phyloP scores from a whole-genome alignment of 441 rosid species.

The Flueggea neowawraea region DNA sequence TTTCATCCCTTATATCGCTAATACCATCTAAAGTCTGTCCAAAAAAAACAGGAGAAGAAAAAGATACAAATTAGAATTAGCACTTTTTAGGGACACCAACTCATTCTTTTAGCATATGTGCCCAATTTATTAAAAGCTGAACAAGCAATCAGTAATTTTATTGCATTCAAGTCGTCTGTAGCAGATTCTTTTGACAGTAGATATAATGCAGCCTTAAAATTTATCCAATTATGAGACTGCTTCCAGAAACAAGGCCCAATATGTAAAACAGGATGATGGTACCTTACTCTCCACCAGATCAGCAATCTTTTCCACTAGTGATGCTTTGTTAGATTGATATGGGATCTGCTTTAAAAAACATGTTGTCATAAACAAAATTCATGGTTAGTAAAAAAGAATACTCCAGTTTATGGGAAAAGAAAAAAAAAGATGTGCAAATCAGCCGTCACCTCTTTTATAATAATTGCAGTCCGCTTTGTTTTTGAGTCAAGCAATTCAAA shows the following conservation, averaged over 20 bases:
- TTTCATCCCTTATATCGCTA: slow-evolving; percentile 96
- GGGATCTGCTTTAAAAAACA: slow-evolving; percentile 63
- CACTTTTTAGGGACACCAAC: not conserved
- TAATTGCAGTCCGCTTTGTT: slow-evolving; percentile 73
- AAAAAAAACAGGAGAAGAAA: slow-evolving; percentile 4
- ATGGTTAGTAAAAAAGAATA: slow-evolving; percentile 13
- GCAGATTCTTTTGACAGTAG: not conserved
- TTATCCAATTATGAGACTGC: not conserved
- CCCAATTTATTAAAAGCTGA: not conserved
- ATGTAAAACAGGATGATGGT: slow-evolving; percentile 13
- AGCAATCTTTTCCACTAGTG: slow-evolving; percentile 94
- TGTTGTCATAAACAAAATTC: slow-evolving; percentile 9
- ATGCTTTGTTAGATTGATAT: slow-evolving; percentile 90
- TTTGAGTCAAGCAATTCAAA: slow-evolving; percentile 82
- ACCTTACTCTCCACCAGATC: slow-evolving; percentile 97
- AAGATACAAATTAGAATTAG: not conserved
- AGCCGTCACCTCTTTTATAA: slow-evolving; percentile 79
- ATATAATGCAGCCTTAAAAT: not conserved
- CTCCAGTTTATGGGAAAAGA: slow-evolving; percentile 6
- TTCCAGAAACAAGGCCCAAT: not conserved
- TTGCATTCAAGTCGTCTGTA: not conserved
- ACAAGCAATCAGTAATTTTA: not conserved
- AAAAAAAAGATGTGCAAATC: slow-evolving; percentile 2
- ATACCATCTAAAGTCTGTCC: slow-evolving; percentile 86
- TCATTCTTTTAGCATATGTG: not conserved